Base-by-base conservation (phyloP, 2,329 filamentous ascomycete genomes). In the Colletotrichum sp. region DNA sequence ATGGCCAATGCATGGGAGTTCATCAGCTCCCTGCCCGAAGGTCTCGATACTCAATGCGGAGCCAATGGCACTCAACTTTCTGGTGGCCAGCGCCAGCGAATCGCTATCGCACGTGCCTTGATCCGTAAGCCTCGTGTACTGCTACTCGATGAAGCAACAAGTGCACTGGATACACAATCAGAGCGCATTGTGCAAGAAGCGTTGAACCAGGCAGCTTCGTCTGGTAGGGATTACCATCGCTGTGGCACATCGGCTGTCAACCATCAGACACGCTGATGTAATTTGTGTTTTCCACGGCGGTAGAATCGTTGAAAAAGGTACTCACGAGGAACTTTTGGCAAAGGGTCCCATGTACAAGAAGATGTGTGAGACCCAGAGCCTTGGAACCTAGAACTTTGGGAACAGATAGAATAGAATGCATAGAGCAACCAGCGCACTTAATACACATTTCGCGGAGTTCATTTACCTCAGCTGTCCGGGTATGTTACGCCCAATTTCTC, bases 121-220 rank as follows among this genome's bases (percentile, higher is more conserved):
- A 88, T 95, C 70, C 91, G 93, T 60, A 86, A 91, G 65, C 93
- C 94, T 0, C 85, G 87, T 1, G 90, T 96, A 3, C 84, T 96
- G 3, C 89, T 96, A 6, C 86, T 96, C 1, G 94, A 96, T 79
- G 94, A 96, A 83, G 94, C 94, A 1, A 96, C 94, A 0, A 86
- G 84, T n/a, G 86, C 87, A 0, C 85, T 95, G 0, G 93, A 95
- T 77, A 92, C 91, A 0, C 89, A 93, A 79, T 92, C 89, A 1
- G 93, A 95, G 81, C 89, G 89, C 76, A 84, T 93, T 2, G 91
- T 95, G 10, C 93, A 94, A 80, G 86, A 85, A 5, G 92, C 92
- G 0, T 85, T 95, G 24, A 90, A 84, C 1, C 83, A 83, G 0
- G 81, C 81, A 4, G 77, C 77, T 15, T 70, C 74, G 16, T 70